Evolutionary conservation across 345 rosid species (phyloP), one percentile per base, ranked within the genome.

Genomic region (Salix dunnii): DNA sequence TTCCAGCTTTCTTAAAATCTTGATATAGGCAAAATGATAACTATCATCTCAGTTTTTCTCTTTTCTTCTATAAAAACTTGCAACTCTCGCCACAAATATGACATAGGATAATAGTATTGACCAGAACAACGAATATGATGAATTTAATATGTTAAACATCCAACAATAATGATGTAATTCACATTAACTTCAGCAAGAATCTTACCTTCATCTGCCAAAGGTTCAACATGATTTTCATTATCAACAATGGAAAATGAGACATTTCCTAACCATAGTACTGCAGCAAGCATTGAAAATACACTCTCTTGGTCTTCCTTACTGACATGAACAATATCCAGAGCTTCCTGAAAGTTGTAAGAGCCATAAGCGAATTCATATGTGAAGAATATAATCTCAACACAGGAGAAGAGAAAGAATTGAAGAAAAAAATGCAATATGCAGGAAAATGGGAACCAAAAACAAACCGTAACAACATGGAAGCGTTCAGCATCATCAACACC

Each of bases 211-310:
- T 93, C 96, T 74, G 72, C 83, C 65, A 87, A 81, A 70, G 94
- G 89, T 85, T 96, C 96, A 77, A 90, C 95, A 79, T 96, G 99
- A 85, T 92, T 92, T 87, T 96, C 99, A 84, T 90, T 93, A 86
- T 96, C 99, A 77, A 90, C 86, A 69, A 88, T 67, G 13, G 88
- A 76, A 84, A 96, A 93, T 17, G 94, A 89, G 84, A 92, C 82
- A 76, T 96, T 91, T 87, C 99, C 99, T 70, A 96, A 83, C 98
- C 99, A 96, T 73, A 96, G 70, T n/a, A 96, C 98, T 49, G 99
- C 98, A 79, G 99, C 90, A 79, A 96, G 93, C 97, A 93, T 93
- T 72, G 98, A 91, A 75, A 93, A 96, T 11, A 92, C 96, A 84
- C 89, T 91, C 74, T 96, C 98, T 78, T 96, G 99, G 85, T 96